Evolutionary conservation across 345 rosid species (phyloP).

Genomic region (Rhizophora apiculata): DNA sequence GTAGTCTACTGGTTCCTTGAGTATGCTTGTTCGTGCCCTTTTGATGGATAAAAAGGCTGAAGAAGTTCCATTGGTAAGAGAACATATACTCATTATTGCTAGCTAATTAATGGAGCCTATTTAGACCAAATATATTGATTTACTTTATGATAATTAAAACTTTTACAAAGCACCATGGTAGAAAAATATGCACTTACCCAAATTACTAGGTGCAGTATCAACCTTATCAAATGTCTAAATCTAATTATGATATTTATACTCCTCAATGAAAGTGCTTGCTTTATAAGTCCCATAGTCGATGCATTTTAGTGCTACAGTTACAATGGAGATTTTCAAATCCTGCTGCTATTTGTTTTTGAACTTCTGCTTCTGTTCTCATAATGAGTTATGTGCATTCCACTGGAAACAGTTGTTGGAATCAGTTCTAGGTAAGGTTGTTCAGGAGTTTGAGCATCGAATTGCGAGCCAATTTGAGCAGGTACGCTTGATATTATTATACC

Average conservation of each 20-base stretch:
- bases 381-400: conserved; percentile 13
- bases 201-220: background rate
- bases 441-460: conserved; percentile 86
- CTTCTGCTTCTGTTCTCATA: conserved; percentile 14
- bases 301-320: background rate
- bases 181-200: background rate
- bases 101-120: background rate
- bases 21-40: conserved; percentile 72
- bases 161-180: background rate
- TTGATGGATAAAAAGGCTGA: conserved; percentile 77
- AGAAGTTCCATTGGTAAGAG: conserved; percentile 71
- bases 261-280: background rate
- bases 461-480: conserved; percentile 65
- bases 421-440: conserved; percentile 71
- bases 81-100: conserved; percentile 2
- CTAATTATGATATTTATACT: background rate
- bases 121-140: background rate
- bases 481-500: conserved; percentile 20
- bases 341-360: background rate
- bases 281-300: background rate
- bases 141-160: background rate
- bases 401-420: conserved; percentile 78
- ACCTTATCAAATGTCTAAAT: background rate
- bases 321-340: background rate
- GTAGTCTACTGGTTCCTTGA: conserved; percentile 64